Conservation (phyloP, 768 basidiomycete genomes). For the Lactifluus subvellereus region DNA sequence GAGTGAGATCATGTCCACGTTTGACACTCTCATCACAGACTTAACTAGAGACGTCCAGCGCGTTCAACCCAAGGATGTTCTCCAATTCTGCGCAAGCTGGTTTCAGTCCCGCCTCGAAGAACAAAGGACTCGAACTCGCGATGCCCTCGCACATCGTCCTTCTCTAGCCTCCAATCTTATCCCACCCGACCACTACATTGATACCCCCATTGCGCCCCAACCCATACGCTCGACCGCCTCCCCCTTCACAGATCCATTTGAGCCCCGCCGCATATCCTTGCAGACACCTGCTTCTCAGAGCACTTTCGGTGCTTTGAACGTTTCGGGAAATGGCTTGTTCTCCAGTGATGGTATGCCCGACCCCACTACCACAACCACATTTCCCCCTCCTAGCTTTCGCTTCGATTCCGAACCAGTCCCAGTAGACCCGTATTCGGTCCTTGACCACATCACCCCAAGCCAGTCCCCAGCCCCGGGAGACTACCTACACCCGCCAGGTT, state of each 20-base stretch:
- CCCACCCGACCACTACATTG: constrained; percentile 54
- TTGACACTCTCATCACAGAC: constrained; percentile 76
- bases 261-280: constrained; percentile 49
- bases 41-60: constrained; percentile 81
- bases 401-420: constrained; percentile 52
- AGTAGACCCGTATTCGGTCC: constrained; percentile 38
- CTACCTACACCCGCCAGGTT: constrained; percentile 65
- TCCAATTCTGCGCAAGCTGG: constrained; percentile 94
- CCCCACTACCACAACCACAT: constrained; percentile 24
- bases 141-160: constrained; percentile 51
- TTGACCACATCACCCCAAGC: constrained; percentile 30
- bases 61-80: constrained; percentile 82
- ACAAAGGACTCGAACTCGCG: constrained; percentile 69
- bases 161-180: constrained; percentile 44
- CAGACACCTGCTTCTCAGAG: constrained; percentile 50
- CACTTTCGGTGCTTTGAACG: constrained; percentile 75
- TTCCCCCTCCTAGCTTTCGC: constrained; percentile 49
- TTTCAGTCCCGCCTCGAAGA: constrained; percentile 85
- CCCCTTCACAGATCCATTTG: constrained; percentile 48
- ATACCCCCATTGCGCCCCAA: constrained; percentile 37
- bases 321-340: constrained; percentile 74
- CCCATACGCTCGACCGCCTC: constrained; percentile 42
- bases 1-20: constrained; percentile 53
- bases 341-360: constrained; percentile 38
- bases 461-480: constrained; percentile 44